Conservation (phyloP, 2,329 filamentous ascomycete species). For the Xylariaceae sp. region DNA sequence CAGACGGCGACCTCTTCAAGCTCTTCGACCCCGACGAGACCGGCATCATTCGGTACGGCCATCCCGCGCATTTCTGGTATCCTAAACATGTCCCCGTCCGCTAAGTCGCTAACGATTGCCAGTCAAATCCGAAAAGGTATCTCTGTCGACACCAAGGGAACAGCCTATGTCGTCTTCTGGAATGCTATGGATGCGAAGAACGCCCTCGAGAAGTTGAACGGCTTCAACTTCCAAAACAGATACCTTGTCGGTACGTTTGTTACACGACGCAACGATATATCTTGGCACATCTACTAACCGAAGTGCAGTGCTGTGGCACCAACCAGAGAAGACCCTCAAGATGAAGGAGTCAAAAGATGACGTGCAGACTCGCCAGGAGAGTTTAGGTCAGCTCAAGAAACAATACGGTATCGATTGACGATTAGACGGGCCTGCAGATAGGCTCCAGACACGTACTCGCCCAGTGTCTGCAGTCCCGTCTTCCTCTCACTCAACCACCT, state of each 20-base stretch:
- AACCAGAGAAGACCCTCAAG: conserved; percentile 65
- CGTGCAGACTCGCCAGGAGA: conserved; percentile 87
- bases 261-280: conserved; percentile 6
- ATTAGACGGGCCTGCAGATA: conserved; percentile 63
- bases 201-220: conserved; percentile 98
- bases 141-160: conserved; percentile 94
- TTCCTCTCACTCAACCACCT: conserved; percentile 36
- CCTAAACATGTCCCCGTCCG: neutral
- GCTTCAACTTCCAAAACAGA: conserved; percentile 99
- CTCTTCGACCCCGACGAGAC: conserved; percentile 61
- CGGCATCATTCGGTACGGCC: conserved; percentile 29
- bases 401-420: conserved; percentile 98
- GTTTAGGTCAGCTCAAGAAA: conserved; percentile 95
- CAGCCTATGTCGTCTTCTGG: conserved; percentile 98
- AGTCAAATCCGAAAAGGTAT: conserved; percentile 97
- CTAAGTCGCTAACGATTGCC: conserved; percentile 18
- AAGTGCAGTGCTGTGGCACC: conserved; percentile 53
- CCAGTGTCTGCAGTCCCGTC: conserved; percentile 58
- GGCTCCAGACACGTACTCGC: conserved; percentile 37
- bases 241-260: conserved; percentile 90
- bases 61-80: neutral
- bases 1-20: conserved; percentile 94
- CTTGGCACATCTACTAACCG: conserved; percentile 8
- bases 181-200: conserved; percentile 98
- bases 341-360: conserved; percentile 94